Evolutionary conservation across 352 stramenopile species (phyloP), one percentile per base, ranked within the genome.

Genomic region (Thraustochytrium sp.): DNA sequence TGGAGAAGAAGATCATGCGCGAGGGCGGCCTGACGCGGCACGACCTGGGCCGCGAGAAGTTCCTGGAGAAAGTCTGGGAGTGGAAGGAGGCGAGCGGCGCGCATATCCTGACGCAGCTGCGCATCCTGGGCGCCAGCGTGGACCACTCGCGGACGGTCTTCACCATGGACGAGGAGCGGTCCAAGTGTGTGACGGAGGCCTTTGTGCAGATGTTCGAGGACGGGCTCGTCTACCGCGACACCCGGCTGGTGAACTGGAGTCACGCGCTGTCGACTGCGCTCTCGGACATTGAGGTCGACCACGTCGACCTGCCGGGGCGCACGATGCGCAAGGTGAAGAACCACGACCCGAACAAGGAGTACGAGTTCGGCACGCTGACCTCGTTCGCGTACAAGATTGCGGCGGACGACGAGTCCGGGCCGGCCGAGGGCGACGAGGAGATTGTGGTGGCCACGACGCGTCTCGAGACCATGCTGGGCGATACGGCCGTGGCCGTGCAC

Each of bases 401-500:
- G 87, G 59, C 59, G 16, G 59, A 72, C 3, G 93, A 88, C 48
- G 91, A 89, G 3, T 87, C 90, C 63, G 92, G 95, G 82, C 87
- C 87, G 53, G 87, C 85, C 4, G 90, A 94, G 2, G 75, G 51
- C 21, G 87, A 86, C 31, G 92, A 95, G 53, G 90, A 95, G 85
- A 88, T 97, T 59, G 90, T 96, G 31, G 89, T 94, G 21, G 93
- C 92, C 0, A 97, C 97, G 1, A 99, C 97, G 46, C 97, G 97
- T 93, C 89, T 99, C 3, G 97, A 99, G 90, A 99, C 97, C 5
- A 99, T 99, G 96, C 89, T 99, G 36, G 97, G 97, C 44, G 97
- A 99, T 90, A 94, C 92, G 4, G 96, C 94, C 48, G 95, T 99
- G 29, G 97, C 97, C 0, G 93, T 99, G 31, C 97, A 99, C 91